These are phyloP conservation scores for Dissophora ornata DNA, from an alignment of 192 early-diverging fungal genomes.

Conservation along the genomic window DNA sequence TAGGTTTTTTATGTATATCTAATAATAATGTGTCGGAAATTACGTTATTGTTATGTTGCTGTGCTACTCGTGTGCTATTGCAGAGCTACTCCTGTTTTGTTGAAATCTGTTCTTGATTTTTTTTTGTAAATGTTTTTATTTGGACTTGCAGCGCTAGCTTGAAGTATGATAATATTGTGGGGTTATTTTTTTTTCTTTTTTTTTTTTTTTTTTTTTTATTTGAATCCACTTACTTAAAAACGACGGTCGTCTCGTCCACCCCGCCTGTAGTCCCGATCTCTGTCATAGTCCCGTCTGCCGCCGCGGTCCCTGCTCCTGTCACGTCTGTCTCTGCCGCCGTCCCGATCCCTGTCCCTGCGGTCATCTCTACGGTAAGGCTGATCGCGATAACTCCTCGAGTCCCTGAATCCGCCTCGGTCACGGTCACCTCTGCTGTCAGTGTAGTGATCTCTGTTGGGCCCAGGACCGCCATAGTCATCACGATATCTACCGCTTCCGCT, in stretches of 20 bases:
- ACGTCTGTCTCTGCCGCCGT: constrained; percentile 52
- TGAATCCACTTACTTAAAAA: constrained; percentile 42
- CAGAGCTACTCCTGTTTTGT: too few relatives aligned
- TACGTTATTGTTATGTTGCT: neutral
- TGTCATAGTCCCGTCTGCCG: constrained; percentile 59
- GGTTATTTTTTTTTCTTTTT: too few relatives aligned
- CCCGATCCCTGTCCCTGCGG: constrained; percentile 42
- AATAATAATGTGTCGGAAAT: constrained; percentile 2
- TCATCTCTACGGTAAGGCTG: constrained; percentile 51
- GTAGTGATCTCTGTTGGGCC: constrained; percentile 35
- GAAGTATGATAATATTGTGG: too few relatives aligned
- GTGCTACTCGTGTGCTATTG: too few relatives aligned
- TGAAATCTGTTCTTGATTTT: too few relatives aligned
- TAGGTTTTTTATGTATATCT: constrained; percentile 4
- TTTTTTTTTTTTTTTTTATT: too few relatives aligned
- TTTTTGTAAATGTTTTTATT: too few relatives aligned
- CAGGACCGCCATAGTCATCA: constrained; percentile 28
- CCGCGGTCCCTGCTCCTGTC: constrained; percentile 57
- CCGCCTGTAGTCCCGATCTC: constrained; percentile 62
- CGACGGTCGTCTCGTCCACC: constrained; percentile 54
- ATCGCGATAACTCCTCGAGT: constrained; percentile 43
- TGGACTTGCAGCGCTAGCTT: too few relatives aligned
- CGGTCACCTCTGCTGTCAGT: constrained; percentile 52
- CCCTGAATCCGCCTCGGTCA: constrained; percentile 50
- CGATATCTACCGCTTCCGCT: constrained; percentile 48